Base-by-base conservation (phyloP, 2,329 filamentous ascomycete genomes). In the Sporothrix curviconia region DNA sequence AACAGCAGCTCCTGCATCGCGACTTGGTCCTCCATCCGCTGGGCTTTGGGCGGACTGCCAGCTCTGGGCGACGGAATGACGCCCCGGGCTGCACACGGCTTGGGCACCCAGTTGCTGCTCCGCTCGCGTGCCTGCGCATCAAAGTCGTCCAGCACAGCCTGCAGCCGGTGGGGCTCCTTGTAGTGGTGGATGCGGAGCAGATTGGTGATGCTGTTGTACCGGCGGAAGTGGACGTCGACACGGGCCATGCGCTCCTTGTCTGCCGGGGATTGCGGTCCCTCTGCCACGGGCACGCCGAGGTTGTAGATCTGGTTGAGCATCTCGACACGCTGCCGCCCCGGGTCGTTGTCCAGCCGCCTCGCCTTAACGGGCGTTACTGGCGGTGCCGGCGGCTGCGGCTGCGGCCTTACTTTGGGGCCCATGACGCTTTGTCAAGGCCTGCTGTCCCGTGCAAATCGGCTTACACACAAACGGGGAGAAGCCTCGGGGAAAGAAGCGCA, bases 251-350 rank as follows among this genome's bases (percentile, higher is more conserved):
- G 34, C 30, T 59, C 61, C 3, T 64, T 64, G 8, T 58, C 47
- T 2, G 53, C 40, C 0, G 65, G 66, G 7, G 63, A 65, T 19
- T 64, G 58, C 12, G 15, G 56, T 7, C 40, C 55, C 25, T 66
- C 64, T 3, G 62, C 58, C 1, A 68, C 39, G 4, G 24, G 19
- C n/a, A 70, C 51, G 17, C 63, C 67, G 1, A 71, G 56, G 15
- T 61, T 62, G 47, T 69, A 70, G 5, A 61, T 56, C 9, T 36
- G 36, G 47, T 71, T 70, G 5, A 71, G 56, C 4, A 46, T 15
- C 1, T 57, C 58, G 11, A 68, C 59, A 12, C 64, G 62, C 14
- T 53, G 36, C 9, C 62, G 62, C 43, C 66, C 59, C 0, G 56
- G 56, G 19, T 52, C 57, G 7, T 44, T 39, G 36, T 49, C 54